These are phyloP conservation scores for Leccinum subtestaceum DNA, from an alignment of 768 basidiomycete species.

Conservation along the genomic window DNA sequence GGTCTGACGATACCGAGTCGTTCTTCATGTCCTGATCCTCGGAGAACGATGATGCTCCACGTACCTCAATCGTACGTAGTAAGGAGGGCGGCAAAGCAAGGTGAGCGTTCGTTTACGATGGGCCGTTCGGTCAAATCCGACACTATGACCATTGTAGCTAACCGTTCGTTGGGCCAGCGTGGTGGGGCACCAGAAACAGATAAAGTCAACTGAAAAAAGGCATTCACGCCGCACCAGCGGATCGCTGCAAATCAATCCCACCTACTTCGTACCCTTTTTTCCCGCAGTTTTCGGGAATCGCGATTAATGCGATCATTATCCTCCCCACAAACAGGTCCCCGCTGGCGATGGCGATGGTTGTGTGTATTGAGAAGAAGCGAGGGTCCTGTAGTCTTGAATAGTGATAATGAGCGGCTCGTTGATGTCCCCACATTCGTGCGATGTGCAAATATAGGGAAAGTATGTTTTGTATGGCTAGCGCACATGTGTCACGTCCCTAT, in stretches of 20 bases:
- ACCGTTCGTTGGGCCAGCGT: neutral
- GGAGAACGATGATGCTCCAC: constrained; percentile 1
- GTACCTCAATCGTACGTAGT: neutral
- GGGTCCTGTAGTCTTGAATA: neutral
- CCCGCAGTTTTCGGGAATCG: neutral
- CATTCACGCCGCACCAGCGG: neutral
- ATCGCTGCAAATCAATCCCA: neutral
- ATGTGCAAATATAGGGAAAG: neutral
- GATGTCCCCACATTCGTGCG: neutral
- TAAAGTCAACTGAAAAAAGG: constrained; percentile 1
- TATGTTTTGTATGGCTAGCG: neutral
- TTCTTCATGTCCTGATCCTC: constrained; percentile 10
- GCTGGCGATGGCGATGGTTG: too few relatives aligned
- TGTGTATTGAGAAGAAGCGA: neutral
- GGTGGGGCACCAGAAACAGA: neutral
- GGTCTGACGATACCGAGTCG: neutral
- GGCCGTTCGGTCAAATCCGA: constrained; percentile 1
- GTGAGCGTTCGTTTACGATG: neutral
- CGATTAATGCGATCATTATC: neutral
- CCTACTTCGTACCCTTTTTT: neutral
- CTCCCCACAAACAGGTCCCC: neutral
- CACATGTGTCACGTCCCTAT: constrained; percentile 23
- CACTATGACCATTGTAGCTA: constrained; percentile 3
- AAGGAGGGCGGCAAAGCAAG: constrained; percentile 1
- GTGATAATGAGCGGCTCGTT: neutral